phyloP scores from a whole-genome alignment of 225 moss, liverwort and hornwort species.

The Lunularia cruciata region DNA sequence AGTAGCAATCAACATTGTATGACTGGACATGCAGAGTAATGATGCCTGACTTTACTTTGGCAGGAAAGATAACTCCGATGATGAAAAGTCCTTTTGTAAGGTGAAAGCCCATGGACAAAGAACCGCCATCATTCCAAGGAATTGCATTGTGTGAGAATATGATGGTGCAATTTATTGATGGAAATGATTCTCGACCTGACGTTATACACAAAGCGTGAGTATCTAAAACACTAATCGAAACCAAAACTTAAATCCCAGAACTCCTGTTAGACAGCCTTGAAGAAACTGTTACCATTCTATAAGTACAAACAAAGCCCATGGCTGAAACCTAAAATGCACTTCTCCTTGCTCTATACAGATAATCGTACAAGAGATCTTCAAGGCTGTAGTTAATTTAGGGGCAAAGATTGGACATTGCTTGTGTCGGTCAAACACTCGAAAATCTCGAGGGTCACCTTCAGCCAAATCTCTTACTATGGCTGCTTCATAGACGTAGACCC shows the following conservation, averaged over 20 bases:
- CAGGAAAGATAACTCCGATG: no score
- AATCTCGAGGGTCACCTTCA: not conserved
- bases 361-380: constrained; percentile 19
- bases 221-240: constrained; percentile 27
- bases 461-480: not conserved
- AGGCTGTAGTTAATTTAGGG: not conserved
- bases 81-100: no score
- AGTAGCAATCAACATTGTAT: no score
- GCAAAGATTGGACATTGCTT: not conserved
- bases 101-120: no score
- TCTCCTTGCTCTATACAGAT: constrained; percentile 37
- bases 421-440: not conserved
- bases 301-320: constrained; percentile 26
- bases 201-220: constrained; percentile 3
- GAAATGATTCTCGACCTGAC: not conserved
- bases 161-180: not conserved
- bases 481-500: constrained; percentile 30
- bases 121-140: not conserved
- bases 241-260: constrained; percentile 20
- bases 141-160: not conserved
- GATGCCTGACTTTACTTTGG: no score
- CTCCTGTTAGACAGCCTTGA: constrained; percentile 19
- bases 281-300: constrained; percentile 13
- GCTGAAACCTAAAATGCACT: constrained; percentile 7
- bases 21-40: no score